phyloP scores from a whole-genome alignment of 2,329 filamentous ascomycete genomes.

The Fusarium sulawesiense region DNA sequence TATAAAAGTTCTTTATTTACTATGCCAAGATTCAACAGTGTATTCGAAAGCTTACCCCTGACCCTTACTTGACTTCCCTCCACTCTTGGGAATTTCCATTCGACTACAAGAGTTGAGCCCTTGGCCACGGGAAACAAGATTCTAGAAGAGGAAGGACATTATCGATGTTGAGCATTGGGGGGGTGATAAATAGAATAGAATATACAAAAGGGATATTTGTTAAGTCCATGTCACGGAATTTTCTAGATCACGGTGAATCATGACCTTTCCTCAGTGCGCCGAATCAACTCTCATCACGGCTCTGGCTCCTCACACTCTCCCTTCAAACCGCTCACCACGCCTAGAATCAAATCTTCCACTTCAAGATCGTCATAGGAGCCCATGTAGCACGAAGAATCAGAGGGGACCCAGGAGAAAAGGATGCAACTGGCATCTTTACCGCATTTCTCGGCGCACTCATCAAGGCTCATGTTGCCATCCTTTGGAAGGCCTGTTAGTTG shows the following conservation, averaged over 20 bases:
- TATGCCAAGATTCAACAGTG: background rate
- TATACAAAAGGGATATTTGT: background rate
- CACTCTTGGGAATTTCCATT: fast-evolving
- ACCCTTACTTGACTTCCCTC: background rate
- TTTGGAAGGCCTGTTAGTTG: background rate
- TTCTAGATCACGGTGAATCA: fast-evolving
- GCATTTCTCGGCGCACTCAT: background rate
- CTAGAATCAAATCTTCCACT: background rate
- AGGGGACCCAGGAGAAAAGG: background rate
- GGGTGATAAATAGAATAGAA: background rate
- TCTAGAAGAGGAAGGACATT: background rate
- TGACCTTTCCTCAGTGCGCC: background rate
- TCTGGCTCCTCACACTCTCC: background rate
- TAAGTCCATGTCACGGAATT: background rate
- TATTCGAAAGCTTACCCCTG: fast-evolving
- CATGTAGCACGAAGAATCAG: background rate
- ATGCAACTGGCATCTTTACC: background rate
- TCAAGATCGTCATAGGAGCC: background rate
- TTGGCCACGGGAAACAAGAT: background rate
- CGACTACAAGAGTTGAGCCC: background rate
- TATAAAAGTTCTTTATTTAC: background rate
- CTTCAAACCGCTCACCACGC: background rate
- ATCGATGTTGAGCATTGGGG: background rate
- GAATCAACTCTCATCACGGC: fast-evolving
- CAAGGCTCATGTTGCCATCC: background rate